Base-by-base conservation (phyloP, 106 monocot species). In the Apostasia shenzhenica region DNA sequence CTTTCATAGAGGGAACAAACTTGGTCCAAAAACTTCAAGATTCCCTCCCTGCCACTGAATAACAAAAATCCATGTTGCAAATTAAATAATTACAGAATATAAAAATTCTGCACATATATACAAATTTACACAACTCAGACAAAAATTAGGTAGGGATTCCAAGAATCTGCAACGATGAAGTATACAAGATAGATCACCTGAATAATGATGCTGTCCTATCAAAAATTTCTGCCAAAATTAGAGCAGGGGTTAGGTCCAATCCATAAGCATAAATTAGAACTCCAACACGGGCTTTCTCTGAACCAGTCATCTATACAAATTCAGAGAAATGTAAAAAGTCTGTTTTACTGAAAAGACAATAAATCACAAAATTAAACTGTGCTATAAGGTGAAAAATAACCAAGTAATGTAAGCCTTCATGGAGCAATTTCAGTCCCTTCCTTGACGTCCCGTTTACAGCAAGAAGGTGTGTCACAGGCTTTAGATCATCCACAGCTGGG, bases 401-500 rank as follows among this genome's bases (percentile, higher is more conserved):
- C 86, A 97, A 66, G 86, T 87, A 92, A 49, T 57, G 84, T 77
- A 89, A 81, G 65, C 86, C 97, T 76, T 86, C 92, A 61, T 63
- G 84, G 58, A 97, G 67, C 70, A 97, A 81, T 13, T 82, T 74
- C 14, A 92, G 57, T 54, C 89, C 97, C 59, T 78, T 73, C 71
- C 61, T 97, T 69, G 89, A 84, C 26, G 86, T 68, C 78, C 74
- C 53, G 83, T 97, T 79, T 54, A 92, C 76, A 55, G 77, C 70
- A 78, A 97, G 82, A 77, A 92, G 82, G 89, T 97, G 97, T 26
- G 97, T 92, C 60, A 97, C 80, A 9, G 92, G 92, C 75, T 97
- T 97, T 74, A 92, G 47, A 80, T 89, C 89, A 81, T 92, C 92
- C 60, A 54, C 69, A 76, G 87, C 97, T 97, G 77, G 72, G 80